Evolutionary conservation across 2,329 filamentous ascomycete genomes (phyloP).

Genomic region (Sclerotinia sclerotiorum): DNA sequence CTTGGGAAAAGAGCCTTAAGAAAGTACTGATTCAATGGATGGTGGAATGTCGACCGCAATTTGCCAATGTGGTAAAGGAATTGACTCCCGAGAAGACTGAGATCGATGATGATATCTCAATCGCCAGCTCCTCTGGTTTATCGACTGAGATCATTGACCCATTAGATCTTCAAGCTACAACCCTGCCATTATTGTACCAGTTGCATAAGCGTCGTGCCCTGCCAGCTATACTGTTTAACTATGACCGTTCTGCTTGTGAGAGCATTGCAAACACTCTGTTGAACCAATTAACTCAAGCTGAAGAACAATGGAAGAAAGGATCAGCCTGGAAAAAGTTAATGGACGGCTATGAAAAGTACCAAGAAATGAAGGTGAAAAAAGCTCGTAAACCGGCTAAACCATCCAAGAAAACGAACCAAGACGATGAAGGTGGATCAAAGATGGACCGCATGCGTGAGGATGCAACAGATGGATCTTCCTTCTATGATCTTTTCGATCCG

Average conservation of each 20-base stretch:
- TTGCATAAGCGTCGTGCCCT: slow-evolving; percentile 64
- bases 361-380: slow-evolving; percentile 48
- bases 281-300: slow-evolving; percentile 53
- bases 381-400: slow-evolving; percentile 46
- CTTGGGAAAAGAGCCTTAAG: slow-evolving; percentile 66
- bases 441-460: slow-evolving; percentile 57
- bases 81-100: slow-evolving; percentile 40
- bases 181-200: slow-evolving; percentile 57
- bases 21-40: slow-evolving; percentile 60
- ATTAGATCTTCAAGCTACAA: slow-evolving; percentile 46
- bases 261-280: slow-evolving; percentile 53
- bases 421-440: slow-evolving; percentile 53
- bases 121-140: slow-evolving; percentile 27
- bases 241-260: slow-evolving; percentile 67
- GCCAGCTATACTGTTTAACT: slow-evolving; percentile 76
- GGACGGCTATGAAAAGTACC: slow-evolving; percentile 57
- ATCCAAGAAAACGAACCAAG: slow-evolving; percentile 47
- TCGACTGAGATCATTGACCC: slow-evolving; percentile 32
- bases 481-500: slow-evolving; percentile 67
- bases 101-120: slow-evolving; percentile 14
- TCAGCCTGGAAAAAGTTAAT: slow-evolving; percentile 62
- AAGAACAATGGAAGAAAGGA: slow-evolving; percentile 57
- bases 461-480: slow-evolving; percentile 54
- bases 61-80: slow-evolving; percentile 48
- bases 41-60: slow-evolving; percentile 48